Evolutionary conservation across 129 eudicot species (phyloP), one percentile per base, ranked within the genome.

Genomic region (Logfia minima): DNA sequence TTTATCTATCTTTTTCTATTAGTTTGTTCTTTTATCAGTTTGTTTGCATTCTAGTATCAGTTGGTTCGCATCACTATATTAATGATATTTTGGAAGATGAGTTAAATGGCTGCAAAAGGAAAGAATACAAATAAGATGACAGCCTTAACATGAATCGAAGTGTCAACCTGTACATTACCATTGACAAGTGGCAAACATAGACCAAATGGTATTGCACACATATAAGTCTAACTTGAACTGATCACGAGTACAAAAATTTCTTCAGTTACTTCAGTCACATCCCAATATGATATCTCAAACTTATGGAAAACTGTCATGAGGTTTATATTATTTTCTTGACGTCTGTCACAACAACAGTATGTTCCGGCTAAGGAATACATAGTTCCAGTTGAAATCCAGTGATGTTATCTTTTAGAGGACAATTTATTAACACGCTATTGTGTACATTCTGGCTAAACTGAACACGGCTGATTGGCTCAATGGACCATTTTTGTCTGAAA

Each of bases 101-200:
- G 69, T 31, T 63, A 81, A 77, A 81, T 59, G 29, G 51, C n/a
- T 21, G 35, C 77, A 59, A 74, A 28, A 74, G 59, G 68, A 34
- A 74, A 23, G 5, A 70, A 45, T 0, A 19, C 4, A 2, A 6
- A 16, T 70, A 8, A 5, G n/a, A 34, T 23, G 66, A 61, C 34
- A 19, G 53, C 26, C 53, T 56, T 34, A 72, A 19, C 73, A 18
- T 19, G 34, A 32, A 72, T 72, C 48, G 21, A 56, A 32, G 55
- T 59, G 28, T 55, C 77, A 74, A 14, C 51, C 16, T 58, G 22
- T 11, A 24, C 14, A 73, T 55, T 19, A 32, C 14, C 19, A 10
- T 32, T 21, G 53, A 73, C 75, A 23, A 45, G 37, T 19, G 39
- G 53, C 72, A 37, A 37, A 21, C 55, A 68, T 68, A 68, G 28